phyloP scores from a whole-genome alignment of 257 asterid genomes.

The Lantana camara region DNA sequence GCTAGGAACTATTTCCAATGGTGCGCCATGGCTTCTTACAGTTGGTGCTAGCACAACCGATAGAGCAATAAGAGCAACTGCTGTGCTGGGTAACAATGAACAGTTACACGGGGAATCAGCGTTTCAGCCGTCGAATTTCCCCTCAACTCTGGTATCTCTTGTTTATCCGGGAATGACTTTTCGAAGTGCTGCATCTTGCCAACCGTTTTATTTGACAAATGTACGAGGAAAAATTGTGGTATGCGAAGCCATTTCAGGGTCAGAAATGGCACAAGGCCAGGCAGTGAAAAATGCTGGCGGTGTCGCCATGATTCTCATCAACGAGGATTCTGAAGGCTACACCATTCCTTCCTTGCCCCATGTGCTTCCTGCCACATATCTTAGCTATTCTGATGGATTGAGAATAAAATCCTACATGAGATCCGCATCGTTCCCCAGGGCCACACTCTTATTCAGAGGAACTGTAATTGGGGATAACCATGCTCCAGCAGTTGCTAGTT shows the following conservation, averaged over 20 bases:
- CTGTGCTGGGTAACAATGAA: neutral
- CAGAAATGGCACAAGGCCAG: neutral
- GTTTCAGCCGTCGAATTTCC: neutral
- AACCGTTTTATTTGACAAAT: neutral
- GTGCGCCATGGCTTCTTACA: neutral
- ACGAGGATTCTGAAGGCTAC: neutral
- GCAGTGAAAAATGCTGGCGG: neutral
- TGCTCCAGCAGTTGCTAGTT: slow-evolving; percentile 18
- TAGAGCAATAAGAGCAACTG: neutral
- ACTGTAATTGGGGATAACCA: slow-evolving; percentile 10
- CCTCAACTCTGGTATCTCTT: too few species aligned
- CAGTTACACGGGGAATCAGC: neutral
- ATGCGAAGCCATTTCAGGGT: neutral
- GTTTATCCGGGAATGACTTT: neutral
- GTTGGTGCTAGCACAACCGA: neutral
- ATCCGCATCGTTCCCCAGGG: slow-evolving; percentile 24
- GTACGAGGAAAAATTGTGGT: neutral
- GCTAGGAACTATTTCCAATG: neutral
- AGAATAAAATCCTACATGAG: neutral
- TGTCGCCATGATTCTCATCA: neutral
- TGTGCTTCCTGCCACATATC: neutral
- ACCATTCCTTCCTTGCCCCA: neutral
- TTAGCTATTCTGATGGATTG: neutral
- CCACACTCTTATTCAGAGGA: slow-evolving; percentile 23
- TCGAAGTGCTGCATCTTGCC: neutral